phyloP scores from a whole-genome alignment of 1,284 basidiomycete genomes.

The Limonomyces culmigenus region DNA sequence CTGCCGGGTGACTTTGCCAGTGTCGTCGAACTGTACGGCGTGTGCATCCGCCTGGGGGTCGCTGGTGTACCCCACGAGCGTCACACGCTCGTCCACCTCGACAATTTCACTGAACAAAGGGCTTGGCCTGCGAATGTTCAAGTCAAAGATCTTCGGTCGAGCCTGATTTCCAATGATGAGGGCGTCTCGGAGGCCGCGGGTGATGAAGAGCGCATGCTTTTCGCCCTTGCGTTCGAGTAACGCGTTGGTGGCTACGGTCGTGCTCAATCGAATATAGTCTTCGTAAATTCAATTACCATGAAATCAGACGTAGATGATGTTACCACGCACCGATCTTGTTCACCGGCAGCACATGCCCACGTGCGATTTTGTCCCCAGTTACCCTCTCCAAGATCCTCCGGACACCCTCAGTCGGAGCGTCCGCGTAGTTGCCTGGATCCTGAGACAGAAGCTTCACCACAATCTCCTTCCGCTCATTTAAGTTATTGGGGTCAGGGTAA shows the following conservation, averaged over 20 bases:
- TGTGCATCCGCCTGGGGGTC: slow-evolving; percentile 72
- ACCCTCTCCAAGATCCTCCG: slow-evolving; percentile 77
- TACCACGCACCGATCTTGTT: slow-evolving; percentile 63
- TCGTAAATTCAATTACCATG: slow-evolving; percentile 24
- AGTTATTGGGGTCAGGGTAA: slow-evolving; percentile 51
- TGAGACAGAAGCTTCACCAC: slow-evolving; percentile 78
- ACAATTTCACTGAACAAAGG: slow-evolving; percentile 72
- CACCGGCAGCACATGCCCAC: slow-evolving; percentile 54
- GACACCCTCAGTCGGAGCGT: slow-evolving; percentile 92
- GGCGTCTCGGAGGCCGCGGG: slow-evolving; percentile 84
- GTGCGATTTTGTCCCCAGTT: slow-evolving; percentile 46
- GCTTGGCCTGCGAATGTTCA: slow-evolving; percentile 66
- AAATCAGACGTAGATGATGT: slow-evolving; percentile 13
- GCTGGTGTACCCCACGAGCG: slow-evolving; percentile 82
- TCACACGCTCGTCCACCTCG: slow-evolving; percentile 91
- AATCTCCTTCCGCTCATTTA: slow-evolving; percentile 45
- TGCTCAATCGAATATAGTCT: slow-evolving; percentile 89
- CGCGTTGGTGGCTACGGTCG: slow-evolving; percentile 94
- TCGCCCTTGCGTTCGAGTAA: slow-evolving; percentile 89
- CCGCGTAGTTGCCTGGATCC: slow-evolving; percentile 74
- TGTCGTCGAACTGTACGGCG: slow-evolving; percentile 55
- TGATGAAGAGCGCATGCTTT: slow-evolving; percentile 83
- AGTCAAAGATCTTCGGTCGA: slow-evolving; percentile 78
- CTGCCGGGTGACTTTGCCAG: slow-evolving; percentile 46
- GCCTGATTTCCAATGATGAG: slow-evolving; percentile 88